Percentiles rank a stretch among this genome's conserved stretches.
Conservation (phyloP, 75 land plant genomes). For the Cupressus sempervirens region DNA sequence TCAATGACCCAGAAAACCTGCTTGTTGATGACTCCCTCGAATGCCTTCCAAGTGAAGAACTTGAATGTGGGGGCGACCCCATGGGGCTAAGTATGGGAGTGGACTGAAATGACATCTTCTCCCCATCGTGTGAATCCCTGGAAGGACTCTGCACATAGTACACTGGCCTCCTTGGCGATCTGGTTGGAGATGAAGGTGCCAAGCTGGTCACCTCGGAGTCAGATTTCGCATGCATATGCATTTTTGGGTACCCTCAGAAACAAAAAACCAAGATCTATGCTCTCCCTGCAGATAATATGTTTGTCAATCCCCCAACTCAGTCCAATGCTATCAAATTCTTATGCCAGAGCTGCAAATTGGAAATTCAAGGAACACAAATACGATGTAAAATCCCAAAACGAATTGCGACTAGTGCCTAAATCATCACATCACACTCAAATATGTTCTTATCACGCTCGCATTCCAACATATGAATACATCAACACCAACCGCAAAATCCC, state of each 20-base stretch:
- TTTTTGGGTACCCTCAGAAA: not conserved
- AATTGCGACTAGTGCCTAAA: not conserved
- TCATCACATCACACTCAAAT: not conserved
- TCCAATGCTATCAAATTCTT: not conserved
- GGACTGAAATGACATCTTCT: conserved; percentile 64
- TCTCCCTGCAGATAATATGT: not conserved
- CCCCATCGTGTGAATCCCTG: conserved; percentile 69
- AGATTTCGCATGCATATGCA: conserved; percentile 65
- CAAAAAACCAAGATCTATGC: not conserved
- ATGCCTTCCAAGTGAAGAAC: conserved; percentile 69
- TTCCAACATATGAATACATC: not conserved
- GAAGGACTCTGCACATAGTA: conserved; percentile 87
- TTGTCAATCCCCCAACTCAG: not conserved
- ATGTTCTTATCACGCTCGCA: not conserved
- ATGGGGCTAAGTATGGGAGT: conserved; percentile 60
- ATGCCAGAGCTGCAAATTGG: not conserved
- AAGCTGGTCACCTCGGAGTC: conserved; percentile 69
- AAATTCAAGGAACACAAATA: not conserved
- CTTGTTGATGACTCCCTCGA: conserved; percentile 66
- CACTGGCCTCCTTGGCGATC: conserved; percentile 47
- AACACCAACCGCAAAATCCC: not conserved
- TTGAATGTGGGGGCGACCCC: conserved; percentile 71
- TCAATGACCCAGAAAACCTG: conserved; percentile 60
- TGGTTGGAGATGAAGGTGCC: conserved; percentile 43
- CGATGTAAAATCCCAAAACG: not conserved